Percentiles rank a stretch among this genome's conserved stretches.
phyloP scores from a whole-genome alignment of 2,329 filamentous ascomycete species.

The Ascochyta koolunga region DNA sequence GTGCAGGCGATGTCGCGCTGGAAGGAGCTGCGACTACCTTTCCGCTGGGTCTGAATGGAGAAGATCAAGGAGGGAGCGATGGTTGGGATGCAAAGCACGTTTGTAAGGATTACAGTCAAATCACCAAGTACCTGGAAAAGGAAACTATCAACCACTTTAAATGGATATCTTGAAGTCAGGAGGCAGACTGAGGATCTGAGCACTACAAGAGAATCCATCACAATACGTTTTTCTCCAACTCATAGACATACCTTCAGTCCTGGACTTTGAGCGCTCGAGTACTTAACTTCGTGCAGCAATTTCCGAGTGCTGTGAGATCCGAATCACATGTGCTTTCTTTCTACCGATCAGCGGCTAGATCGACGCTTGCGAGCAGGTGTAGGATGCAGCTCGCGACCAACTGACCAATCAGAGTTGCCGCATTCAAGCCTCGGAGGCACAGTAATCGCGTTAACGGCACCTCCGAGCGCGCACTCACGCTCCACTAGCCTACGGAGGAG shows the following conservation, averaged over 20 bases:
- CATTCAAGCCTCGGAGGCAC: slow-evolving; percentile 4
- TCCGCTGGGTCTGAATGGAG: slow-evolving; percentile 28
- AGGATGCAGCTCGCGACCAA: background rate
- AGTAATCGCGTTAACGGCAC: slow-evolving; percentile 6
- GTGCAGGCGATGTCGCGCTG: slow-evolving; percentile 41
- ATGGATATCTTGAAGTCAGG: slow-evolving; percentile 31
- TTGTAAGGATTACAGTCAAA: slow-evolving; percentile 41
- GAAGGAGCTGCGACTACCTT: slow-evolving; percentile 44
- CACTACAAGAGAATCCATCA: background rate
- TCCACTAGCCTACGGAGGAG: too few relatives aligned
- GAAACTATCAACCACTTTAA: slow-evolving; percentile 36
- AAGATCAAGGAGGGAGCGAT: slow-evolving; percentile 42
- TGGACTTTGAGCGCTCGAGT: background rate
- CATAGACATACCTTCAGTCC: background rate
- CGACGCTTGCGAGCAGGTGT: slow-evolving; percentile 3
- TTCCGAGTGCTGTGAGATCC: background rate
- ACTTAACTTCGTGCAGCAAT: background rate
- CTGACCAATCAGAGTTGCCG: slow-evolving; percentile 3
- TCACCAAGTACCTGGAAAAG: slow-evolving; percentile 39
- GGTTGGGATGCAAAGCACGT: slow-evolving; percentile 45
- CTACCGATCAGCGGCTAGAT: background rate
- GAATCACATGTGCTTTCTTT: background rate
- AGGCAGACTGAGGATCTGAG: background rate
- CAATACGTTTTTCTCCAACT: background rate
- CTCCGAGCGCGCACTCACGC: slow-evolving; percentile 13